A percentile compares a stretch with the other conserved stretches of the same genome.
Conservation (phyloP, 495 filamentous ascomycete genomes). For the Talaromyces nanjingensis region DNA sequence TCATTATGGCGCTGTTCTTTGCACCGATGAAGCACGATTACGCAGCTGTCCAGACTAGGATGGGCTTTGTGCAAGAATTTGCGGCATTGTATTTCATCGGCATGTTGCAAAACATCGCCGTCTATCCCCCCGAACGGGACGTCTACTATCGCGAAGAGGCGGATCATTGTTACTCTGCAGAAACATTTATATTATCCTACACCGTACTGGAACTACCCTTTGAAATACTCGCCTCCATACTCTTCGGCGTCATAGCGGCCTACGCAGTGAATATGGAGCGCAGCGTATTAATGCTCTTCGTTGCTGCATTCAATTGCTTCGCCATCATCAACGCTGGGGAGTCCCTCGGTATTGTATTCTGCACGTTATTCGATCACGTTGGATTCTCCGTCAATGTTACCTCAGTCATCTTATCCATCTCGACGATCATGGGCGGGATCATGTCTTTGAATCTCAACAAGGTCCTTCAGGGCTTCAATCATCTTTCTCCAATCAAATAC, state of each 20-base stretch:
- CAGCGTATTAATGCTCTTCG: slow-evolving; percentile 55
- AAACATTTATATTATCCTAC: slow-evolving; percentile 63
- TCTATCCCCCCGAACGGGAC: slow-evolving; percentile 62
- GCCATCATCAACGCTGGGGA: slow-evolving; percentile 68
- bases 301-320: slow-evolving; percentile 60
- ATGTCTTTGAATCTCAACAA: slow-evolving; percentile 59
- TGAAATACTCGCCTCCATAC: slow-evolving; percentile 53
- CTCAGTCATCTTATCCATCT: slow-evolving; percentile 54
- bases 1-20: slow-evolving; percentile 64
- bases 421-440: slow-evolving; percentile 60
- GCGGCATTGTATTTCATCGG: slow-evolving; percentile 67
- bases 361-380: slow-evolving; percentile 64
- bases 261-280: slow-evolving; percentile 57
- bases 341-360: slow-evolving; percentile 72
- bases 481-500: slow-evolving; percentile 65
- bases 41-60: slow-evolving; percentile 58
- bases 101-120: slow-evolving; percentile 70
- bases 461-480: slow-evolving; percentile 61
- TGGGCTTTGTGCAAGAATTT: slow-evolving; percentile 65
- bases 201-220: slow-evolving; percentile 62
- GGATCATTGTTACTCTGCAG: slow-evolving; percentile 58
- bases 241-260: slow-evolving; percentile 54
- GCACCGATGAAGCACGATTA: slow-evolving; percentile 63
- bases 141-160: slow-evolving; percentile 66
- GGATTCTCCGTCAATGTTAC: slow-evolving; percentile 69